Conservation (phyloP, 2,329 filamentous ascomycete species). For the Trichoderma sp. region DNA sequence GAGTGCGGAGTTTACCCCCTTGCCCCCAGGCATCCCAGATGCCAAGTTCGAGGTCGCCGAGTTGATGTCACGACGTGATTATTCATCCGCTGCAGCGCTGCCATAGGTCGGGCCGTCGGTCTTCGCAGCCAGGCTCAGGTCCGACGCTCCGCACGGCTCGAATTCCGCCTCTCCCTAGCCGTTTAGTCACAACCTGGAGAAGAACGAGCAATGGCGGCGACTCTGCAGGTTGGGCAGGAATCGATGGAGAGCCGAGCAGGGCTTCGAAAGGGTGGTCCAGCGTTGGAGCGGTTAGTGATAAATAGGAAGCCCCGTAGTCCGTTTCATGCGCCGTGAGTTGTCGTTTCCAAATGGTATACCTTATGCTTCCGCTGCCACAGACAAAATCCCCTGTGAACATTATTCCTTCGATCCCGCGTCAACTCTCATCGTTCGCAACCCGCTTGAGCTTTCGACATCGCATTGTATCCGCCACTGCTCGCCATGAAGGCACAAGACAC, state of each 20-base stretch:
- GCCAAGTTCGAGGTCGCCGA: not conserved
- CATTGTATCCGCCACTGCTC: not conserved
- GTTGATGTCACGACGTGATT: conserved; percentile 22
- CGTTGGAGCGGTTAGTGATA: conserved; percentile 1
- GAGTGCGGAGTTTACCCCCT: conserved; percentile 19
- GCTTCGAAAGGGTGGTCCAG: not conserved
- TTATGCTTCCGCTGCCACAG: not conserved
- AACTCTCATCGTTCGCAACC: not conserved
- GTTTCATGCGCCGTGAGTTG: conserved; percentile 18
- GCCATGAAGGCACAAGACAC: conserved; percentile 9
- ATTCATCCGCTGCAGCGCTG: conserved; percentile 10
- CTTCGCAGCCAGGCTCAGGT: conserved; percentile 11
- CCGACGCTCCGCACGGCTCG: conserved; percentile 21
- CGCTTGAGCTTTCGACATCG: not conserved
- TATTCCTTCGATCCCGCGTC: not conserved
- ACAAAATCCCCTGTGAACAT: not conserved
- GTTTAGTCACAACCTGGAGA: not conserved
- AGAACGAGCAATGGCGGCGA: not conserved
- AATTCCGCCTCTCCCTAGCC: conserved; percentile 15
- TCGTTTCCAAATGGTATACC: not conserved
- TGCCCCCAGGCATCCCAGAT: not conserved
- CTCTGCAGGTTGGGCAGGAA: not conserved
- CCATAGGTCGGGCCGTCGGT: conserved; percentile 23
- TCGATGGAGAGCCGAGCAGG: not conserved
- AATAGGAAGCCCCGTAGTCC: conserved; percentile 2